Conservation (phyloP, 139 green algal species). For the Pleodorina starrii region DNA sequence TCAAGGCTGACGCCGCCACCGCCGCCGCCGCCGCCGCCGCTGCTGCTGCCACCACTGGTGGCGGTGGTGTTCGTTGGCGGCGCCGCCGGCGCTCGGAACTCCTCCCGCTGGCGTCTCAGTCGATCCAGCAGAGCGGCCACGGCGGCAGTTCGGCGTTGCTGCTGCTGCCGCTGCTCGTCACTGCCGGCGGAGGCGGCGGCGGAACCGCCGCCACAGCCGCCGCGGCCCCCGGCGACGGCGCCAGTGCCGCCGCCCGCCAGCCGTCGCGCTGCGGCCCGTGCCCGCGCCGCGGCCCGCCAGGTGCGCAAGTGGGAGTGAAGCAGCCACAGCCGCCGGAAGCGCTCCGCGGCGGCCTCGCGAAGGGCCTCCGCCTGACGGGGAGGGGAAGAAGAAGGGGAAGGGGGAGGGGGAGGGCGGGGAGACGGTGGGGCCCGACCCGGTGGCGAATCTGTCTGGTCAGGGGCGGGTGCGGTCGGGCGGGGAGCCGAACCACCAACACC, state of each 20-base stretch:
- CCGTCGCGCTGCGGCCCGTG: background rate
- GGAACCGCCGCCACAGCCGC: background rate
- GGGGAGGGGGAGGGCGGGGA: background rate
- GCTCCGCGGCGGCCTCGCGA: background rate
- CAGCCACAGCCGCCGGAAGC: conserved; percentile 49
- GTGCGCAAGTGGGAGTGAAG: conserved; percentile 14
- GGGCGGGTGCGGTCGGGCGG: no score
- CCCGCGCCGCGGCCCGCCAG: conserved; percentile 10
- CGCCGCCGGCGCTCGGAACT: background rate
- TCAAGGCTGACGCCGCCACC: no score
- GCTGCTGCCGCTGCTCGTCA: no score
- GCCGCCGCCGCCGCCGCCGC: background rate
- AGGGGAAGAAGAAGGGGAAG: background rate
- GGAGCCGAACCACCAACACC: no score
- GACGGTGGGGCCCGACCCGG: no score
- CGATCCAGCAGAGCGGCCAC: background rate
- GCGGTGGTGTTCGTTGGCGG: background rate
- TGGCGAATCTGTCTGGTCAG: no score
- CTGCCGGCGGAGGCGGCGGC: background rate
- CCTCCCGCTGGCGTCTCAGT: conserved; percentile 22
- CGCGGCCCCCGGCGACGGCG: background rate
- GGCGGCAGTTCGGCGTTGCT: conserved; percentile 4
- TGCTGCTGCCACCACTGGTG: background rate
- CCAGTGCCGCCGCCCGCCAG: background rate
- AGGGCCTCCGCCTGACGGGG: conserved; percentile 6